Conservation (phyloP, 2,329 filamentous ascomycete species). For the Neofusicoccum cordaticola region DNA sequence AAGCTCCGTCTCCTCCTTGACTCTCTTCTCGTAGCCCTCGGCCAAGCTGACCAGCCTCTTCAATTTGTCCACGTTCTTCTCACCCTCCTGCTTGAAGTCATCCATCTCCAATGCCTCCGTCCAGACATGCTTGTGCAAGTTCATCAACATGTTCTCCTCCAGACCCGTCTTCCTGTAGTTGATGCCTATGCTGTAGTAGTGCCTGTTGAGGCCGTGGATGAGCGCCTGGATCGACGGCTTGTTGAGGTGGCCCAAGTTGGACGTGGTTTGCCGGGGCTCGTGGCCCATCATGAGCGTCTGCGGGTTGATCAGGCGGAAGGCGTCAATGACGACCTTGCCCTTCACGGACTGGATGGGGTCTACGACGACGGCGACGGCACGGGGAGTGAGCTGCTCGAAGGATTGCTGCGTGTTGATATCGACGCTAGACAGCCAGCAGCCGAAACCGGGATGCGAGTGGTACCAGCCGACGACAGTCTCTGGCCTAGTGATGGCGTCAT, state of each 20-base stretch:
- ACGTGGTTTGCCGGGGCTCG: constrained; percentile 95
- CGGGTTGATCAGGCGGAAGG: constrained; percentile 96
- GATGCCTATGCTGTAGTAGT: constrained; percentile 99
- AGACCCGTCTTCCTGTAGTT: constrained; percentile 96
- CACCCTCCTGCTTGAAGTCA: constrained; percentile 82
- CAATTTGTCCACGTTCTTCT: constrained; percentile 82
- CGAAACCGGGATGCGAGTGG: constrained; percentile 97
- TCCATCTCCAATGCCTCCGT: constrained; percentile 97
- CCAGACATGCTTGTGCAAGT: constrained; percentile 99
- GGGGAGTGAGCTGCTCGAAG: constrained; percentile 97
- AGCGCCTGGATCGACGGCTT: constrained; percentile 99
- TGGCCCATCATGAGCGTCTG: constrained; percentile 97
- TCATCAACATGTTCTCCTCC: constrained; percentile 99
- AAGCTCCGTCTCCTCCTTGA: constrained; percentile 97
- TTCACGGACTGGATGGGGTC: constrained; percentile 99
- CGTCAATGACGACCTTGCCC: constrained; percentile 98
- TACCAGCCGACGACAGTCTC: constrained; percentile 99
- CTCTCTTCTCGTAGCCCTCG: constrained; percentile 96
- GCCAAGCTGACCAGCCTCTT: constrained; percentile 82
- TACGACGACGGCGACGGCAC: constrained; percentile 95
- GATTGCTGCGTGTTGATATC: constrained; percentile 99
- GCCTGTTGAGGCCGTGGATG: constrained; percentile 94
- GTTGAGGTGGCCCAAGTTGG: constrained; percentile 95
- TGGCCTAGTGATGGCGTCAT: constrained; percentile 55
- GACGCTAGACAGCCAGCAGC: constrained; percentile 97